Conservation (phyloP, 192 early-diverging fungal species). For the Physocladia obscura region DNA sequence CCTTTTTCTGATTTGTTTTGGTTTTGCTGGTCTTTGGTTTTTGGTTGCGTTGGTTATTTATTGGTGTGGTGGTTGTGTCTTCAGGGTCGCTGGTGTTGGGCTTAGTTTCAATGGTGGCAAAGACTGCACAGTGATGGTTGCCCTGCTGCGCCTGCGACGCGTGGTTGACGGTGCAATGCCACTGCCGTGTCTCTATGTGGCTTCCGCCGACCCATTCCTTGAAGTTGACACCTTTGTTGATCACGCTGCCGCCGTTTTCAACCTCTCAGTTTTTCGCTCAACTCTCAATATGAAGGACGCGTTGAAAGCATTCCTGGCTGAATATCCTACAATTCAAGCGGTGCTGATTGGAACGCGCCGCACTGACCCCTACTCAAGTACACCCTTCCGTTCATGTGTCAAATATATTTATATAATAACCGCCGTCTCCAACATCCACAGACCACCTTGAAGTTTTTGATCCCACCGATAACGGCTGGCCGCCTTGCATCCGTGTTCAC, state of each 20-base stretch:
- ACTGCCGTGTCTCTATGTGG: conserved; percentile 72
- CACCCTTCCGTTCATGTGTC: neutral
- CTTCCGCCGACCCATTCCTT: conserved; percentile 72
- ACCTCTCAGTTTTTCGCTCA: conserved; percentile 64
- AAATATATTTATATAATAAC: neutral
- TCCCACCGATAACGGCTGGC: conserved; percentile 87
- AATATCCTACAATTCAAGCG: conserved; percentile 56
- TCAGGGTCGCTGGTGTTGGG: conserved; percentile 63
- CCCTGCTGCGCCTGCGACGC: conserved; percentile 54
- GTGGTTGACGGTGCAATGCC: neutral
- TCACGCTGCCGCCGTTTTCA: conserved; percentile 48
- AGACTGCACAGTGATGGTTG: conserved; percentile 91
- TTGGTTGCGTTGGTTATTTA: too few relatives aligned
- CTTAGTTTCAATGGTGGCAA: conserved; percentile 96
- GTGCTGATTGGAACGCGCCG: conserved; percentile 76
- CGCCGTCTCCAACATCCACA: too few relatives aligned
- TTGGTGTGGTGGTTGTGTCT: too few relatives aligned
- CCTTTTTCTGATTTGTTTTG: neutral
- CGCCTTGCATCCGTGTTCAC: conserved; percentile 84
- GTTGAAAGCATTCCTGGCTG: conserved; percentile 68
- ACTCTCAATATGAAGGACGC: conserved; percentile 76
- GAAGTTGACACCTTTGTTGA: conserved; percentile 88
- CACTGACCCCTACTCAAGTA: conserved; percentile 53
- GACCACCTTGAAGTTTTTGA: conserved; percentile 40
- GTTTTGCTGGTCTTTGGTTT: too few relatives aligned